Conservation (phyloP, 306 rosid genomes). For the Cucurbita pepo region DNA sequence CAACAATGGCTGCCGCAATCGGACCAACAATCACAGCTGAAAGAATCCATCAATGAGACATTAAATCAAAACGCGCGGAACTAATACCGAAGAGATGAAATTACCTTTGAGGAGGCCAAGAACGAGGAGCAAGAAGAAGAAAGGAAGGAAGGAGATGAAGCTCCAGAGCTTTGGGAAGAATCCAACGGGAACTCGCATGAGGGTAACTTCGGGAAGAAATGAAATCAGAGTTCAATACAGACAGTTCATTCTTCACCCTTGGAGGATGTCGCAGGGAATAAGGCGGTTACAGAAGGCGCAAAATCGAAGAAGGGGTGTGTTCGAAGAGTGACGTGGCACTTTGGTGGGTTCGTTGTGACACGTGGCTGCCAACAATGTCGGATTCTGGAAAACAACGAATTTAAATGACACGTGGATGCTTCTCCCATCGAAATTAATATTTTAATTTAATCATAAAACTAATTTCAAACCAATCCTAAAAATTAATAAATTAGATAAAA, state of each 20-base stretch:
- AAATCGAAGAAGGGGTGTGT: neutral
- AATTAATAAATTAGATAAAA: too few species aligned
- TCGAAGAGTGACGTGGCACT: neutral
- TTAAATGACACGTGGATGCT: neutral
- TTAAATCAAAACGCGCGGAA: neutral
- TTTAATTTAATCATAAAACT: too few species aligned
- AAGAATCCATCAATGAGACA: neutral
- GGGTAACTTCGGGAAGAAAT: neutral
- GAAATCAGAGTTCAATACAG: neutral
- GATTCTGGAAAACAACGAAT: neutral
- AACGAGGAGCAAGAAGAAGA: slow-evolving; percentile 47
- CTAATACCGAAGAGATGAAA: neutral
- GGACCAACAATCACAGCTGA: slow-evolving; percentile 42
- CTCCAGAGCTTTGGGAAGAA: slow-evolving; percentile 33
- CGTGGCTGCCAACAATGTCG: neutral
- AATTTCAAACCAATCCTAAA: too few species aligned
- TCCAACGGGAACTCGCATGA: slow-evolving; percentile 30
- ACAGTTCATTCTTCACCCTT: neutral
- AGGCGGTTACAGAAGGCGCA: neutral
- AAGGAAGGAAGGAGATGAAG: slow-evolving; percentile 45
- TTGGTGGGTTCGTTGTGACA: neutral
- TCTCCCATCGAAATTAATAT: too few species aligned
- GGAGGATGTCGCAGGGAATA: neutral
- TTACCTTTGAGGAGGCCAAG: slow-evolving; percentile 64
- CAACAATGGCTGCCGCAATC: slow-evolving; percentile 23